Evolutionary conservation across 257 asterid genomes (phyloP).

Genomic region (Leonotis leonurus): DNA sequence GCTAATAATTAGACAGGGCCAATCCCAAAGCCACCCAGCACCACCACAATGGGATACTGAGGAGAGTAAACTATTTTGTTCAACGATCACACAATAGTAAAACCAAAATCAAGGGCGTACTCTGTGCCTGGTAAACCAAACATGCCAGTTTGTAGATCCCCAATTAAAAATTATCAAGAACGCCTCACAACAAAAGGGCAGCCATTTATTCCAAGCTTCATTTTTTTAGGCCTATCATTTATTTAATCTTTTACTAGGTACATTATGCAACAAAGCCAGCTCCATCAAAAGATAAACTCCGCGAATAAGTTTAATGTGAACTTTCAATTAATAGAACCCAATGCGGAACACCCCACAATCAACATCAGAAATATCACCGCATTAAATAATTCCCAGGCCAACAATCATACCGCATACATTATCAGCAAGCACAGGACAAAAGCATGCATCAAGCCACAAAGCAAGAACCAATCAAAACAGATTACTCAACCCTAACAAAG

Average conservation of each 20-base stretch:
- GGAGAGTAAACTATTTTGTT: neutral
- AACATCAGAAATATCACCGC: neutral
- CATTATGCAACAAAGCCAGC: neutral
- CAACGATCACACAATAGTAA: neutral
- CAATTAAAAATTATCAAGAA: neutral
- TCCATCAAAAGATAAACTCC: neutral
- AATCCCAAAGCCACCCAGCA: neutral
- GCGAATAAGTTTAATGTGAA: neutral
- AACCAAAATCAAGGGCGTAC: neutral
- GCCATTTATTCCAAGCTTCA: neutral
- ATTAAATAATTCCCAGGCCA: neutral
- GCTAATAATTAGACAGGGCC: no score
- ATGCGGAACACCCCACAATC: neutral
- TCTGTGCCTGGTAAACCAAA: neutral
- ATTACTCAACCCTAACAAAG: neutral
- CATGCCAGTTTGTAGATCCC: neutral
- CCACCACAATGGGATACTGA: neutral
- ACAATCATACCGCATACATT: neutral
- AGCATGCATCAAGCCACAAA: neutral
- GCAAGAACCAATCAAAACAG: conserved; percentile 7
- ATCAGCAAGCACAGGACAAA: neutral
- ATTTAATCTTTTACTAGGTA: neutral
- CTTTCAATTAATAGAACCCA: neutral
- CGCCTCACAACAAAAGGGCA: neutral
- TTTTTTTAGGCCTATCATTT: neutral